Conservation (phyloP, 2,329 filamentous ascomycete genomes). For the Colletotrichum cuscutae region DNA sequence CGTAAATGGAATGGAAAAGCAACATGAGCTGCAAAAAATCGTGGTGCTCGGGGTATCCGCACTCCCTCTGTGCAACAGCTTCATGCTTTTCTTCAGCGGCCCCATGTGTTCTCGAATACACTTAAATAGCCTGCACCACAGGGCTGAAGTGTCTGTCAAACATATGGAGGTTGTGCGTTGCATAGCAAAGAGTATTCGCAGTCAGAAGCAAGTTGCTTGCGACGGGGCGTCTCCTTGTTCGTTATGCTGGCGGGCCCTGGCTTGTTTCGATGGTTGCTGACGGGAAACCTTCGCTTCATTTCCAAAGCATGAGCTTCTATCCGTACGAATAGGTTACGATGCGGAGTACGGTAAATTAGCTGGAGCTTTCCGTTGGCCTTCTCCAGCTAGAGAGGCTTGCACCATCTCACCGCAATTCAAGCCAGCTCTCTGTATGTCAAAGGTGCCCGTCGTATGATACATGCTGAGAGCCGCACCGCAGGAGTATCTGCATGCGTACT, state of each 20-base stretch:
- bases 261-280: conserved; percentile 4
- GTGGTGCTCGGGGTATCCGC: background rate
- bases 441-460: too few species aligned
- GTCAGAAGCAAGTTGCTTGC: conserved; percentile 12
- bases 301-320: conserved; percentile 29
- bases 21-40: background rate
- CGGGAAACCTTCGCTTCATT: conserved; percentile 19
- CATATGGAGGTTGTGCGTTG: conserved; percentile 3
- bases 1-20: conserved; percentile 1
- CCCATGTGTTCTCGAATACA: background rate
- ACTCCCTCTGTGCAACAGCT: background rate
- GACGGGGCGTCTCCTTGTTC: conserved; percentile 13
- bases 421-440: background rate
- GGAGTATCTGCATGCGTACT: background rate
- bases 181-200: conserved; percentile 3
- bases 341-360: conserved; percentile 11
- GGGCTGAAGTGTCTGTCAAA: conserved; percentile 21
- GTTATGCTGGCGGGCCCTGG: conserved; percentile 24
- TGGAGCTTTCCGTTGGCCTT: background rate
- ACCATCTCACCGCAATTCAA: background rate
- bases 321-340: background rate
- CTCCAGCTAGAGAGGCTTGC: background rate
- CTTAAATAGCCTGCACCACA: conserved; percentile 8
- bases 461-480: background rate
- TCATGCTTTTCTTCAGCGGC: background rate